Evolutionary conservation across 305 asterid species (phyloP).

Genomic region (Ruellia speciosa): DNA sequence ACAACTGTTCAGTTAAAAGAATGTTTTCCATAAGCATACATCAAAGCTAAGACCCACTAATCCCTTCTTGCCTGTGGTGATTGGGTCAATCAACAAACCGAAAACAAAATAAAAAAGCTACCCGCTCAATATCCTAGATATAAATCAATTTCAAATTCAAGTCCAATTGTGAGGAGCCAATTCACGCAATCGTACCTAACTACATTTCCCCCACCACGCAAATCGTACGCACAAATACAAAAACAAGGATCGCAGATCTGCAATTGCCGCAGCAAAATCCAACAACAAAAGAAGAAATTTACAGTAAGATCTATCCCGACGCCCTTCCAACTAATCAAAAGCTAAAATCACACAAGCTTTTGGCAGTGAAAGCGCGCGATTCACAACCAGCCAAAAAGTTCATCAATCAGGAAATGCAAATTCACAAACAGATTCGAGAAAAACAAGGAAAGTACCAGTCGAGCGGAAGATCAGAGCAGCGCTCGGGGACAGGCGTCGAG

Average conservation of each 20-base stretch:
- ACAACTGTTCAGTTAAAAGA: neutral
- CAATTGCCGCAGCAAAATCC: constrained; percentile 15
- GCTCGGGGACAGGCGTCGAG: constrained; percentile 7
- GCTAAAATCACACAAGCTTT: constrained; percentile 15
- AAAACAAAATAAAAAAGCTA: neutral
- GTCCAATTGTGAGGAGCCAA: constrained; percentile 9
- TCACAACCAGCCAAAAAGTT: constrained; percentile 16
- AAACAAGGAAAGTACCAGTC: constrained; percentile 23
- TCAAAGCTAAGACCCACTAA: neutral
- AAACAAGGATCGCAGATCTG: constrained; percentile 22
- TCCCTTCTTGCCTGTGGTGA: neutral
- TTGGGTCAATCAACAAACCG: constrained; percentile 5
- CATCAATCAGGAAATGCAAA: constrained; percentile 11
- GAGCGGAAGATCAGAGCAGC: constrained; percentile 24
- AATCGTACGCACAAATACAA: constrained; percentile 7
- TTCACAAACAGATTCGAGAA: constrained; percentile 15
- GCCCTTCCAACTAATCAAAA: constrained; percentile 15
- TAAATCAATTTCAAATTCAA: constrained; percentile 7
- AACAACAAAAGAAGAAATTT: constrained; percentile 17
- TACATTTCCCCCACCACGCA: constrained; percentile 22
- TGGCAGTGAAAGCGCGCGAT: constrained; percentile 20
- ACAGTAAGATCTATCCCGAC: constrained; percentile 23
- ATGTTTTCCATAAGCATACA: neutral
- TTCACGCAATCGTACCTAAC: constrained; percentile 12
- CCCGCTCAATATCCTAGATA: constrained; percentile 18